A percentile compares a stretch with the other conserved stretches of the same genome.
These are phyloP conservation scores for Pseudogymnoascus sp. DNA, from an alignment of 2,329 filamentous ascomycete genomes.

Conservation along the genomic window DNA sequence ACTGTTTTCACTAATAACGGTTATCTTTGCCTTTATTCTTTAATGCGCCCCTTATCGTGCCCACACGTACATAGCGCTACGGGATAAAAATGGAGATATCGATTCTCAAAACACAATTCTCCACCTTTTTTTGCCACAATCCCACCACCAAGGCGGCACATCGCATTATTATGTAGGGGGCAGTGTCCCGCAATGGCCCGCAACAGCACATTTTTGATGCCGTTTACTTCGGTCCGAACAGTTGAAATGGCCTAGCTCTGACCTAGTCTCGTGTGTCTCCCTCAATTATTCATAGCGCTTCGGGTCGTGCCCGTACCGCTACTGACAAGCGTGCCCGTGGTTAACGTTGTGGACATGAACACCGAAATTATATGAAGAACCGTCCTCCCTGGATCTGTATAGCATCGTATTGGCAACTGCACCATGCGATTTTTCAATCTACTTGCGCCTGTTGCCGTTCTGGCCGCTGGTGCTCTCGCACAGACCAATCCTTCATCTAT, in stretches of 20 bases:
- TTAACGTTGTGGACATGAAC: neutral
- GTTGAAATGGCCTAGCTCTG: neutral
- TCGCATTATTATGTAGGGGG: neutral
- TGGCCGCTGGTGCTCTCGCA: neutral
- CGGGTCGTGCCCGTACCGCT: neutral
- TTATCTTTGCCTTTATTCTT: neutral
- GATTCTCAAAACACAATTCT: neutral
- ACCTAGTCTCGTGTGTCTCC: neutral
- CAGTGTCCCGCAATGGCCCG: neutral
- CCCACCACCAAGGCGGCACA: neutral
- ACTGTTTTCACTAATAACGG: neutral
- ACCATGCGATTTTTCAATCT: neutral
- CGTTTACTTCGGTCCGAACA: neutral
- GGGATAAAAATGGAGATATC: neutral
- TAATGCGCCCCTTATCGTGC: neutral
- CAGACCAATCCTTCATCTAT: neutral
- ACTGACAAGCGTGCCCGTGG: neutral
- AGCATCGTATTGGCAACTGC: neutral
- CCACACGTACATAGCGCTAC: neutral
- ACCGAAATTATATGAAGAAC: neutral
- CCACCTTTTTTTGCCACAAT: neutral
- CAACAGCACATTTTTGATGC: neutral
- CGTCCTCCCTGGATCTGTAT: neutral
- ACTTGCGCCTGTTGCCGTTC: neutral
- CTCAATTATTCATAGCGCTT: neutral